Evolutionary conservation across 495 filamentous ascomycete species (phyloP).

Genomic region (Hypomontagnella monticulosa): DNA sequence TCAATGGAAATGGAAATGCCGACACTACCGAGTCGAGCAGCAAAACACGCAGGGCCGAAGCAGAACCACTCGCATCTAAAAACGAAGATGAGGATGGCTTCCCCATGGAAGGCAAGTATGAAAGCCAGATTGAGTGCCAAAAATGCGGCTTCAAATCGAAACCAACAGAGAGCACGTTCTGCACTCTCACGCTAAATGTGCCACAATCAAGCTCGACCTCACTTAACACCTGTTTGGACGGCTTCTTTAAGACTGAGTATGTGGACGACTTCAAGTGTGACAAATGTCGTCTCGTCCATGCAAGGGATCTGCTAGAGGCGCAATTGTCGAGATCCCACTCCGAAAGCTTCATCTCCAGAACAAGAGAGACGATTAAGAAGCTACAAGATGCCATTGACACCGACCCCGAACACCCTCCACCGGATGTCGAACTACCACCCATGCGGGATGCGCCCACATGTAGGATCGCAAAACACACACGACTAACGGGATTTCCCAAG

Average conservation of each 20-base stretch:
- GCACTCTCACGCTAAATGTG: conserved; percentile 90
- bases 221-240: conserved; percentile 80
- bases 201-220: conserved; percentile 70
- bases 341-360: conserved; percentile 57
- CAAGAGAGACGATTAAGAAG: conserved; percentile 57
- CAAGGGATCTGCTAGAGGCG: conserved; percentile 52
- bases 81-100: conserved; percentile 72
- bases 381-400: conserved; percentile 71
- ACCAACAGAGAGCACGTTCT: conserved; percentile 83
- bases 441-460: conserved; percentile 77
- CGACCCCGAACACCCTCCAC: conserved; percentile 79
- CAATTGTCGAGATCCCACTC: conserved; percentile 53
- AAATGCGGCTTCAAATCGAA: conserved; percentile 90
- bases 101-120: conserved; percentile 83
- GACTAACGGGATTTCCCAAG: conserved; percentile 85
- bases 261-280: conserved; percentile 98
- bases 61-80: conserved; percentile 27
- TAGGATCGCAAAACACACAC: conserved; percentile 84
- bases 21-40: conserved; percentile 24
- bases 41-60: conserved; percentile 25
- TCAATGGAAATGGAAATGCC: conserved; percentile 16
- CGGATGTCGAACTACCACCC: conserved; percentile 79
- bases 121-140: conserved; percentile 93
- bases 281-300: conserved; percentile 86
- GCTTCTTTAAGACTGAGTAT: conserved; percentile 90